Base-by-base conservation (phyloP, 2,329 filamentous ascomycete genomes). In the Aspergillus floridensis region DNA sequence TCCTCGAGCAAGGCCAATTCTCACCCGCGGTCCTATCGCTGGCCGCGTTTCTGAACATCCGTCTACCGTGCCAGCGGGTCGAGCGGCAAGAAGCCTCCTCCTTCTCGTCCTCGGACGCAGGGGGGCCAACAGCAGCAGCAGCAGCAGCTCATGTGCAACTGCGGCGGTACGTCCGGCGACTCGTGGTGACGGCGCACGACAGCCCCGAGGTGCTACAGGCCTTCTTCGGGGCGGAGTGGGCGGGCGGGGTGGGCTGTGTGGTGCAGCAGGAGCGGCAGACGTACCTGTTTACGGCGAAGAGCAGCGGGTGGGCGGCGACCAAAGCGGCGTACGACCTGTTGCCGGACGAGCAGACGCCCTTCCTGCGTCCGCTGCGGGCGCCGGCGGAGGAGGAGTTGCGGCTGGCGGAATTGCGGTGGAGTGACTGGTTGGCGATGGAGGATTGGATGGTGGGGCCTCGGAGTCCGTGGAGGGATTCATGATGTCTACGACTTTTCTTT, bases 401-500 rank as follows among this genome's bases (percentile, higher is more conserved):
- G 56, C 83, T 80, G 21, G 93, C 93, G 0, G 93, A 98, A 76
- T 83, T 84, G 57, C 86, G 83, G 60, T 99, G 95, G 95, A 96
- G 92, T 72, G 88, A 93, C 71, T 98, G 93, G 93, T 78, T 97
- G 41, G 91, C 91, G 7, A 96, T 97, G 91, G 92, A 96, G 75
- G 93, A 97, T 76, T 98, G 93, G 93, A 96, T 96, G 92, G 80
- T 97, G 19, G 93, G 93, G 5, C 88, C 91, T 1, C 80, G 91
- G 19, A 75, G 72, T 69, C 74, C 74, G 52, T 76, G 71, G 69
- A 72, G 59, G 53, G 51, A 11, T 57, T 57, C 59, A 59, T 50
- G 49, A 31, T 69, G 46, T 44, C 16, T 44, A 44, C 38, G 38
- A 44, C 8, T 44, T 16, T 44, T 5, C 5, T 19, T 19, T 35